These are phyloP conservation scores for Coleophoma crateriformis DNA, from an alignment of 2,329 filamentous ascomycete species.

Conservation along the genomic window DNA sequence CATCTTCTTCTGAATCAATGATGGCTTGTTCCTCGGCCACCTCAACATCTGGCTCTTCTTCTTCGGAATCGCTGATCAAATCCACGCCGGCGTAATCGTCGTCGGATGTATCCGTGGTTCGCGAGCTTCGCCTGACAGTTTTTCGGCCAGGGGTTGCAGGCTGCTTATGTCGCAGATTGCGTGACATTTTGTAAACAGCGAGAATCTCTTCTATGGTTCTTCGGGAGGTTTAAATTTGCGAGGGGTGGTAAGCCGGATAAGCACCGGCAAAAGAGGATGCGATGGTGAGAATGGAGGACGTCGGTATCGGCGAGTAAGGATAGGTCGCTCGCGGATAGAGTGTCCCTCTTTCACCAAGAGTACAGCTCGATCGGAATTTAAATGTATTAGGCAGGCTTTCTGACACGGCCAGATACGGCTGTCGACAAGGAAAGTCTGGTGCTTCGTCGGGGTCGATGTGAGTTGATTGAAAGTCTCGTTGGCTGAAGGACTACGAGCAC, in stretches of 20 bases:
- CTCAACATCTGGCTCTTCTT: slow-evolving; percentile 74
- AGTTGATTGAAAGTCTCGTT: slow-evolving; percentile 64
- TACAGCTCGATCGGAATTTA: slow-evolving; percentile 19
- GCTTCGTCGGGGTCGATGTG: slow-evolving; percentile 62
- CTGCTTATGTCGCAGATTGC: slow-evolving; percentile 46
- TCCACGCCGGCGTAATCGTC: slow-evolving; percentile 72
- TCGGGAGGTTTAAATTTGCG: slow-evolving; percentile 1
- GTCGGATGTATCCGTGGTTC: slow-evolving; percentile 52
- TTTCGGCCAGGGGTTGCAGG: slow-evolving; percentile 28
- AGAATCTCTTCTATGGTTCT: background rate
- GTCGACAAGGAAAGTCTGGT: slow-evolving; percentile 43
- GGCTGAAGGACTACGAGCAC: slow-evolving; percentile 81
- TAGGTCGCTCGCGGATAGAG: slow-evolving; percentile 16
- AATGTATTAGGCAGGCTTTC: slow-evolving; percentile 29
- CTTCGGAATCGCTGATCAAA: slow-evolving; percentile 73
- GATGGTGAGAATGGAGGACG: background rate
- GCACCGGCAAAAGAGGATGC: no score
- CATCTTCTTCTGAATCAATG: slow-evolving; percentile 42
- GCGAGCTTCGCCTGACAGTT: slow-evolving; percentile 24
- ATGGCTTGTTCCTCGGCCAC: slow-evolving; percentile 75
- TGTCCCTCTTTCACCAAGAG: slow-evolving; percentile 14
- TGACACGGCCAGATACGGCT: slow-evolving; percentile 10
- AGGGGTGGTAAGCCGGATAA: background rate
- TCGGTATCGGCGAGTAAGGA: background rate
- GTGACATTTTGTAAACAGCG: slow-evolving; percentile 25